phyloP scores from a whole-genome alignment of 192 early-diverging fungal genomes.

The Coemansia sp. region DNA sequence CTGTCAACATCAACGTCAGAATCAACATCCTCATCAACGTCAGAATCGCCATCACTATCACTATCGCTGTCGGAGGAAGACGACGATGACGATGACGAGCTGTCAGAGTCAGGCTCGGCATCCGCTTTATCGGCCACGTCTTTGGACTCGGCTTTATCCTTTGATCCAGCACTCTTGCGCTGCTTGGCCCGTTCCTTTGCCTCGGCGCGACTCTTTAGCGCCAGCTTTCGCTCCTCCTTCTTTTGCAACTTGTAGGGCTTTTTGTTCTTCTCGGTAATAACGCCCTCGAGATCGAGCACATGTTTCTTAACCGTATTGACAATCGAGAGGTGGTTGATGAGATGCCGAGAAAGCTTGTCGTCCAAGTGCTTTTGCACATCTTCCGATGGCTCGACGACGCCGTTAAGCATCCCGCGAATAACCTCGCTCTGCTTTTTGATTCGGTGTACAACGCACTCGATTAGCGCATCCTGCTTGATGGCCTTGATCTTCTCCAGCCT shows the following conservation, averaged over 20 bases:
- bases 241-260: constrained; percentile 14
- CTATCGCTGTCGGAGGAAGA: constrained; percentile 1
- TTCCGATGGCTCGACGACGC: constrained; percentile 9
- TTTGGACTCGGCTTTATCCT: constrained; percentile 5
- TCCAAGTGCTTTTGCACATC: constrained; percentile 14
- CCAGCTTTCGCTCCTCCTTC: constrained; percentile 18
- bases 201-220: not conserved
- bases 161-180: constrained; percentile 1
- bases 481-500: constrained; percentile 9
- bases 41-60: not conserved
- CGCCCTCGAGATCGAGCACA: constrained; percentile 14
- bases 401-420: constrained; percentile 9
- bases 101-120: not conserved
- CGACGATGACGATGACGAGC: not conserved
- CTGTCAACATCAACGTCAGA: constrained; percentile 12
- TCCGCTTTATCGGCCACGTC: not conserved
- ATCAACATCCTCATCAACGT: constrained; percentile 5
- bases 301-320: constrained; percentile 13
- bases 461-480: constrained; percentile 8
- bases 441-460: constrained; percentile 13
- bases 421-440: constrained; percentile 13
- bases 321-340: constrained; percentile 13
- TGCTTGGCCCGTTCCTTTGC: constrained; percentile 4
- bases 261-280: constrained; percentile 15
- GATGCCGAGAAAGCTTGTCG: constrained; percentile 13